Evolutionary conservation across 108 stramenopile genomes (phyloP).

Genomic region (Pseudonitzschia multistriata): DNA sequence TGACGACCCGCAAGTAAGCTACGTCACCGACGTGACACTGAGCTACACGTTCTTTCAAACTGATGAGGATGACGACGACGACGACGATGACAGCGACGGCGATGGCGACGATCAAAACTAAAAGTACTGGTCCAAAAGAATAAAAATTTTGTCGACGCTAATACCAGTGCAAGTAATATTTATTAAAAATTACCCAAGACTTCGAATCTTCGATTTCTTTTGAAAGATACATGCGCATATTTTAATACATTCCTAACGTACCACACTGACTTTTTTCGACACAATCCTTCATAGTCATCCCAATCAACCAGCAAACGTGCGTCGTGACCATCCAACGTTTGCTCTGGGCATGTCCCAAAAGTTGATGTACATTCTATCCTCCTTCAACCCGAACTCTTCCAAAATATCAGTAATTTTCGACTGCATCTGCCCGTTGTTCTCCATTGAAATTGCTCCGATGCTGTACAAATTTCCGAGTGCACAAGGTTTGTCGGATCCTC

Average conservation of each 20-base stretch:
- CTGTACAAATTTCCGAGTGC: conserved; percentile 9
- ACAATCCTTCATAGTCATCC: not conserved
- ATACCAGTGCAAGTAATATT: not conserved
- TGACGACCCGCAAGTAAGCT: conserved; percentile 89
- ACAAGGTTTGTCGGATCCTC: conserved; percentile 12
- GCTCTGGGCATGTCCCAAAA: conserved; percentile 82
- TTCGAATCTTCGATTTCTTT: not conserved
- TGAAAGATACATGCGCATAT: no score
- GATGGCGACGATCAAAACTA: not conserved
- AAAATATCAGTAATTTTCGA: conserved; percentile 68
- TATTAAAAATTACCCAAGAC: not conserved
- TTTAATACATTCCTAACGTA: no score
- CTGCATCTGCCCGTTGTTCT: conserved; percentile 68
- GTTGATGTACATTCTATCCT: conserved; percentile 77
- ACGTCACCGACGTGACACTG: conserved; percentile 90
- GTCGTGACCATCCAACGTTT: conserved; percentile 77
- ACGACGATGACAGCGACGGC: conserved; percentile 25
- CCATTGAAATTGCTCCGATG: conserved; percentile 68
- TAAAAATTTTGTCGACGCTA: not conserved
- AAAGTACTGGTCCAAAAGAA: not conserved
- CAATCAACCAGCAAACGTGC: conserved; percentile 72
- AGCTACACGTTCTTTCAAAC: conserved; percentile 99
- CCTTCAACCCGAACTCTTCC: conserved; percentile 54
- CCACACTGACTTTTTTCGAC: not conserved
- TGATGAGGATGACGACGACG: conserved; percentile 89